Conservation (phyloP, 1,139 yeast genomes). For the Blastobotrys serpentis region DNA sequence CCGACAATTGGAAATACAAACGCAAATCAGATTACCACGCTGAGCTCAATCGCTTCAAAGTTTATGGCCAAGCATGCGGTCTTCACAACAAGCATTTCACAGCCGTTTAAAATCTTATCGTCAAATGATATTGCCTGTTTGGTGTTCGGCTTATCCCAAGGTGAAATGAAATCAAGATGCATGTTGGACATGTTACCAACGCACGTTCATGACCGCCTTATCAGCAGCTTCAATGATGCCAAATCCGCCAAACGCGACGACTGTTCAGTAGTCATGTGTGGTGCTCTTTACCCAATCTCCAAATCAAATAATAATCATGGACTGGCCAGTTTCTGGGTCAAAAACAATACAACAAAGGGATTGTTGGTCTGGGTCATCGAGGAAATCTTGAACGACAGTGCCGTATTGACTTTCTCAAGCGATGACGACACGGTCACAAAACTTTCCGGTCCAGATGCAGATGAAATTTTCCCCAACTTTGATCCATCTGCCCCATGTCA, state of each 20-base stretch:
- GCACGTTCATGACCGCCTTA: constrained; percentile 9
- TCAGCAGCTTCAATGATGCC: constrained; percentile 2
- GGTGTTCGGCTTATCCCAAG: constrained; percentile 76
- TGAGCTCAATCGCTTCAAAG: constrained; percentile 34
- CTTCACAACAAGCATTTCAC: constrained; percentile 71
- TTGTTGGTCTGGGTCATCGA: constrained; percentile 82
- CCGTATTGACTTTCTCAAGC: constrained; percentile 49
- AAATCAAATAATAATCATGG: constrained; percentile 42
- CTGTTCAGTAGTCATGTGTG: constrained; percentile 49
- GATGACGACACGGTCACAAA: neutral
- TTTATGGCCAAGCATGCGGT: constrained; percentile 50
- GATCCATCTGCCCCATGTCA: neutral
- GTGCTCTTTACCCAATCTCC: constrained; percentile 52
- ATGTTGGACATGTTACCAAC: constrained; percentile 58
- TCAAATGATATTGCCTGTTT: constrained; percentile 89
- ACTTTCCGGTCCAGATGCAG: constrained; percentile 10
- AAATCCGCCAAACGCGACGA: constrained; percentile 1
- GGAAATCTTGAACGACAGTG: constrained; percentile 79
- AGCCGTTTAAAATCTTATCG: constrained; percentile 79
- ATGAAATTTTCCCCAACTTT: constrained; percentile 6
- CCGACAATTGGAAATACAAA: constrained; percentile 2
- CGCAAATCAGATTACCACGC: constrained; percentile 25
- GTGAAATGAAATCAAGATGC: constrained; percentile 59
- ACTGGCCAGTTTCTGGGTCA: constrained; percentile 70
- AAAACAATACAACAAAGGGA: constrained; percentile 55